Evolutionary conservation across 2,329 filamentous ascomycete species (phyloP), one percentile per base, ranked within the genome.

Genomic region (Trichoderma pleuroti): DNA sequence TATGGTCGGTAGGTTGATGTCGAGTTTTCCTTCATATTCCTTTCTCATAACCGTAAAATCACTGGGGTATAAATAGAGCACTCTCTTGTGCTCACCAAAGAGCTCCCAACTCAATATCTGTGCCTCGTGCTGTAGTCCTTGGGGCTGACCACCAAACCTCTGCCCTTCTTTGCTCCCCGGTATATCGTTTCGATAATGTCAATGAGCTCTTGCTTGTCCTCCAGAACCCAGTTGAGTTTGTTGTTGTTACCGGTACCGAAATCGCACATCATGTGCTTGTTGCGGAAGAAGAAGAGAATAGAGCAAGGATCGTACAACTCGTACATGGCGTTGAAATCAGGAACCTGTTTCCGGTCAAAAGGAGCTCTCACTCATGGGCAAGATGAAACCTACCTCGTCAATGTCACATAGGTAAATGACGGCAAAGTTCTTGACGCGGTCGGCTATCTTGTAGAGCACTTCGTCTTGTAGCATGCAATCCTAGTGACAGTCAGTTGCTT

Each of bases 221-320:
- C 94, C 34, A 82, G 85, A 61, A 97, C 93, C 91, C 93, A 97
- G 80, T 98, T 98, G 75, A 98, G 86, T 82, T 98, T 98, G 81
- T 99, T 99, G 82, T 99, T 99, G 84, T 99, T 97, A 74, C 96
- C 96, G 2, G 96, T 99, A 60, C 95, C 95, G 76, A 98, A 94
- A 88, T 98, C 95, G 81, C 92, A 93, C 92, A 97, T 97, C 90
- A 98, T 98, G 83, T 98, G 94, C 81, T 99, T 99, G 81, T 99
- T 99, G 73, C 95, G 90, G 85, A 94, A 97, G 86, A 97, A 97
- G 85, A 86, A 97, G 92, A 98, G 98, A 81, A 98, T 90, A 4
- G 96, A 97, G 83, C 94, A 93, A 0, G 94, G 90, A 79, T 99
- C 93, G 84, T 96, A 94, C 7, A 94, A 86, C 79, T 94, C 87